Evolutionary conservation across 805 yeast species (phyloP).

Genomic region (Metschnikowia bowlesiae): DNA sequence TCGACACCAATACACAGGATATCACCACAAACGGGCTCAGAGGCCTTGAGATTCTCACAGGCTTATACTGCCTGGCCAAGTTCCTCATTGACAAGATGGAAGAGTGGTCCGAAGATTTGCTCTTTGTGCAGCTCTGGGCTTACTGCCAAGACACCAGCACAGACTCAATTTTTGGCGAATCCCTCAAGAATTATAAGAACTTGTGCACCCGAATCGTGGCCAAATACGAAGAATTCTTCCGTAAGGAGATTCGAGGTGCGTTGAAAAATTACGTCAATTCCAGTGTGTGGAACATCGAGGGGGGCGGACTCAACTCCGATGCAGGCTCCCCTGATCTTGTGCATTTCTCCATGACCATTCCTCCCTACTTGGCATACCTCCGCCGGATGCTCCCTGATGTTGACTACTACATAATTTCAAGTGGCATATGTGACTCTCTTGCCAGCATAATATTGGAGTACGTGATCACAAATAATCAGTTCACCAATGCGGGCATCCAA

Average conservation of each 20-base stretch:
- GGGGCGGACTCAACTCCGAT: constrained; percentile 12
- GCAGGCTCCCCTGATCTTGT: constrained; percentile 20
- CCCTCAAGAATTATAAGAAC: constrained; percentile 21
- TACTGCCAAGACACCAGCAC: constrained; percentile 21
- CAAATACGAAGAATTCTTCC: constrained; percentile 29
- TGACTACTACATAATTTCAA: constrained; percentile 30
- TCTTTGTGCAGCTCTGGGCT: constrained; percentile 39
- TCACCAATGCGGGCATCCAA: constrained; percentile 27
- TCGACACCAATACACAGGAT: constrained; percentile 67
- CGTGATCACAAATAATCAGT: constrained; percentile 36
- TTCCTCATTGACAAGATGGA: constrained; percentile 28
- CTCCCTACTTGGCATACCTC: constrained; percentile 24
- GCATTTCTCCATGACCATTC: constrained; percentile 21
- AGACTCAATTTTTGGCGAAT: constrained; percentile 28
- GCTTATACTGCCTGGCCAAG: constrained; percentile 32
- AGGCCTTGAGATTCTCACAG: constrained; percentile 27
- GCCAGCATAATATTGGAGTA: constrained; percentile 32
- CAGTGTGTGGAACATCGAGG: constrained; percentile 29
- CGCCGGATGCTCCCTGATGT: constrained; percentile 21
- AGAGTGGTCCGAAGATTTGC: constrained; percentile 36
- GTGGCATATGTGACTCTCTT: constrained; percentile 24
- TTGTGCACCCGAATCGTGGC: constrained; percentile 18
- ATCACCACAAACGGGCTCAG: constrained; percentile 66
- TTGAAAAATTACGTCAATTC: constrained; percentile 36
- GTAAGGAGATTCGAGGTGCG: constrained; percentile 26